Conservation (phyloP, 23 red algal genomes). For the Gracilaria caudata region DNA sequence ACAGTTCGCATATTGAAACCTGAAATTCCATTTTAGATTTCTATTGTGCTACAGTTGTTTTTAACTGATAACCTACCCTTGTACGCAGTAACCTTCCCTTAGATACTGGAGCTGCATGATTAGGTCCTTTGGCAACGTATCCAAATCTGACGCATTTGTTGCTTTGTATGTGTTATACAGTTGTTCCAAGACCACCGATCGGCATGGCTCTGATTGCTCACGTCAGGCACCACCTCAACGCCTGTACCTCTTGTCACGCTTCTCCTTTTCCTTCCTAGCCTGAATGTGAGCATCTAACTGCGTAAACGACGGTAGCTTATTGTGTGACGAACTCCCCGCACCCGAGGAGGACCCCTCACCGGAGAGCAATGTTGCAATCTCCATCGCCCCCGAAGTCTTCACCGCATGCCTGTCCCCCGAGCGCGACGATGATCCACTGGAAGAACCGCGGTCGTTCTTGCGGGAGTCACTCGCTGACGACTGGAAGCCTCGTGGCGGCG, state of each 20-base stretch:
- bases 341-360: background rate
- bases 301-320: constrained; percentile 7
- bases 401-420: constrained; percentile 4
- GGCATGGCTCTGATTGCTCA: background rate
- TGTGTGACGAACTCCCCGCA: background rate
- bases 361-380: constrained; percentile 19
- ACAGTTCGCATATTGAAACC: no score
- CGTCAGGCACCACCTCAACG: background rate
- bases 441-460: background rate
- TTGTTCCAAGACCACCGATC: background rate
- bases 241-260: constrained; percentile 28
- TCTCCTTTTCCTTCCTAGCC: constrained; percentile 19
- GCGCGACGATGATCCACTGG: constrained; percentile 9
- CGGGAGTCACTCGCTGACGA: background rate
- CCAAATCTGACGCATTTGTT: background rate
- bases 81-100: no score
- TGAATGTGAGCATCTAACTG: constrained; percentile 5
- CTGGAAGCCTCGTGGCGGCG: background rate
- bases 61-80: no score
- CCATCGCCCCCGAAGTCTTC: constrained; percentile 20
- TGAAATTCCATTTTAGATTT: no score
- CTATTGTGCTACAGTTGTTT: no score
- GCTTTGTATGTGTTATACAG: background rate
- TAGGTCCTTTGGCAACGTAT: no score
- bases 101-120: no score